Conservation (phyloP, 2,329 filamentous ascomycete species). For the Hymenoscyphus fructigenus region DNA sequence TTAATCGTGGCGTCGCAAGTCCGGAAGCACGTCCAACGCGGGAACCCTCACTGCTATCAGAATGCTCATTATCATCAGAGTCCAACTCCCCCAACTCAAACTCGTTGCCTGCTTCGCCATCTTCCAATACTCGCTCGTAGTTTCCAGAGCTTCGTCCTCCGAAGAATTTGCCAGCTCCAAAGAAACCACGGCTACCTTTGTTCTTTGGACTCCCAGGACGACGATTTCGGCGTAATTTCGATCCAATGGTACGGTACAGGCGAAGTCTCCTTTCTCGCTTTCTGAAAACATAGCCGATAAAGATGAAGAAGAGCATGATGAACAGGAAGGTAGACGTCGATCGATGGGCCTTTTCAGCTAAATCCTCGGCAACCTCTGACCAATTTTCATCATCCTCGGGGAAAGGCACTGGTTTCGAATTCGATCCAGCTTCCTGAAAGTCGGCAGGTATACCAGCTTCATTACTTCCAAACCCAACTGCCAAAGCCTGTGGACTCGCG, state of each 20-base stretch:
- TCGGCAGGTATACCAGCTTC: constrained; percentile 61
- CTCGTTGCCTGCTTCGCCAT: constrained; percentile 65
- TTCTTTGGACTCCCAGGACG: constrained; percentile 45
- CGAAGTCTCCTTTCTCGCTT: constrained; percentile 73
- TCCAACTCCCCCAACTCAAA: constrained; percentile 75
- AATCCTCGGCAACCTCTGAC: constrained; percentile 50
- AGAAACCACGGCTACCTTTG: constrained; percentile 48
- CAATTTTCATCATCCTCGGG: constrained; percentile 60
- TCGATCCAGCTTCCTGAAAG: constrained; percentile 79
- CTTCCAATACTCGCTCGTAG: constrained; percentile 86
- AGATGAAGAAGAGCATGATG: constrained; percentile 70
- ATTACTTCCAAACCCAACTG: constrained; percentile 94
- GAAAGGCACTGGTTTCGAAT: constrained; percentile 33
- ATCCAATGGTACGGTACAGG: constrained; percentile 54
- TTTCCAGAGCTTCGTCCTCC: constrained; percentile 50
- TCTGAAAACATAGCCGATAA: constrained; percentile 71
- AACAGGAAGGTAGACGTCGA: constrained; percentile 72
- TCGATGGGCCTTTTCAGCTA: constrained; percentile 66
- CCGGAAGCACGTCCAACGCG: constrained; percentile 62
- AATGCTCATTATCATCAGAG: constrained; percentile 63
- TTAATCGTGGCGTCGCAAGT: constrained; percentile 64
- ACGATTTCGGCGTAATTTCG: constrained; percentile 44
- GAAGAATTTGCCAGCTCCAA: constrained; percentile 63
- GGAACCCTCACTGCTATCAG: constrained; percentile 55
- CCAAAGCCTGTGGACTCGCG: constrained; percentile 56